Evolutionary conservation across 768 basidiomycete species (phyloP).

Genomic region (Cystofilobasidium ferigula): DNA sequence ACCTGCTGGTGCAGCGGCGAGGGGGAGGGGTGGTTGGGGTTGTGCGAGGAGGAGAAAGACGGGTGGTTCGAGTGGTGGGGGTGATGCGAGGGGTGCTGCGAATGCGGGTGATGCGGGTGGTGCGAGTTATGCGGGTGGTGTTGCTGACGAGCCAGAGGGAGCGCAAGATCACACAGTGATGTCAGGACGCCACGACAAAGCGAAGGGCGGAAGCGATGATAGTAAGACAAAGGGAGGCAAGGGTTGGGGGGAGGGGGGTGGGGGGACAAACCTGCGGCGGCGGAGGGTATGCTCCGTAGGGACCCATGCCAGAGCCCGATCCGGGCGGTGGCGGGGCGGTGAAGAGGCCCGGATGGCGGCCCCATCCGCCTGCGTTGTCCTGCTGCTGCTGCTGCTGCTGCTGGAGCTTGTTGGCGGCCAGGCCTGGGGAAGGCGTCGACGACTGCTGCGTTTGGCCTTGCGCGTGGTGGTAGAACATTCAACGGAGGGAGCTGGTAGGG

Average conservation of each 20-base stretch:
- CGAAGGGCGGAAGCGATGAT: neutral
- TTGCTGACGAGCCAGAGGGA: neutral
- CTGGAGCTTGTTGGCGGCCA: slow-evolving; percentile 21
- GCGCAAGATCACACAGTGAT: neutral
- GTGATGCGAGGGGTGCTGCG: slow-evolving; percentile 35
- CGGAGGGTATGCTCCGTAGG: slow-evolving; percentile 19
- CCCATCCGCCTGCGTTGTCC: slow-evolving; percentile 25
- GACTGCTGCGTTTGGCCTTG: slow-evolving; percentile 4
- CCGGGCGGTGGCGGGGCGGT: neutral
- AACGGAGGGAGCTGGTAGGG: neutral
- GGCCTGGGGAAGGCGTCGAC: slow-evolving; percentile 15
- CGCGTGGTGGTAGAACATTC: slow-evolving; percentile 21
- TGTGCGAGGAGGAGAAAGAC: slow-evolving; percentile 24
- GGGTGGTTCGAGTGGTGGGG: slow-evolving; percentile 54
- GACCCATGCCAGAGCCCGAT: slow-evolving; percentile 15
- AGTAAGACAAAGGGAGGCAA: neutral
- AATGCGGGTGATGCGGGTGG: slow-evolving; percentile 31
- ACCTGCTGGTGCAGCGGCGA: slow-evolving; percentile 44
- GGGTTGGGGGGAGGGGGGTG: neutral
- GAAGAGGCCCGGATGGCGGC: slow-evolving; percentile 22
- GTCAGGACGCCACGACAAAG: neutral
- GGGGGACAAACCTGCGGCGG: slow-evolving; percentile 19
- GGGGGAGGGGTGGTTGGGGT: slow-evolving; percentile 43
- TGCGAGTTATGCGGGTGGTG: slow-evolving; percentile 10
- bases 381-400: slow-evolving; percentile 23